Percentiles rank a stretch among this genome's conserved stretches.
phyloP scores from a whole-genome alignment of 352 stramenopile genomes.

The Pythium grandisporangium region DNA sequence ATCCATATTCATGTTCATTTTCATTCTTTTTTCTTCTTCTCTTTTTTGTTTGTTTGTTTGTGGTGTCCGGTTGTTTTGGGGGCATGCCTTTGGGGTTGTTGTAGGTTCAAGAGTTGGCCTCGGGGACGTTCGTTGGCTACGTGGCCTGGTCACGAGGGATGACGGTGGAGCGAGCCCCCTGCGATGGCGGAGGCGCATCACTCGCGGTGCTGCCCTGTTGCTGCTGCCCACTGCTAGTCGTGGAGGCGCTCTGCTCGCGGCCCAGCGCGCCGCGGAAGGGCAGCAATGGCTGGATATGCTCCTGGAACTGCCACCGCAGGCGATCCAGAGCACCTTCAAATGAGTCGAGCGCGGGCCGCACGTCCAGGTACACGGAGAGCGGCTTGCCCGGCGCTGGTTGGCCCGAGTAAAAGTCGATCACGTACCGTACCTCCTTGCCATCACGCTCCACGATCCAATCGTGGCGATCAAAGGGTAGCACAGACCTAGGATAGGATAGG shows the following conservation, averaged over 20 bases:
- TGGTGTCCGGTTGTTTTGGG: too few species aligned
- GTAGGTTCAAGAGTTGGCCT: too few species aligned
- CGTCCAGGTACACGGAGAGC: constrained; percentile 94
- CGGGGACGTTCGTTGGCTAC: too few species aligned
- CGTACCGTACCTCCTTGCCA: constrained; percentile 92
- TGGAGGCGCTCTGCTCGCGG: too few species aligned
- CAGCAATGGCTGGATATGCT: constrained; percentile 61
- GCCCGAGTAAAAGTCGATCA: constrained; percentile 99
- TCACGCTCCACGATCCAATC: constrained; percentile 95
- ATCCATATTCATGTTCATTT: too few species aligned
- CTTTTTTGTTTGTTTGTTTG: too few species aligned
- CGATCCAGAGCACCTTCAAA: constrained; percentile 68
- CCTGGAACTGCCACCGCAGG: constrained; percentile 71
- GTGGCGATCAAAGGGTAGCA: constrained; percentile 96
- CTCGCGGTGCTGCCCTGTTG: neutral
- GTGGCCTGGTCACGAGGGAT: constrained; percentile 12
- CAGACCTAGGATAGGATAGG: too few species aligned
- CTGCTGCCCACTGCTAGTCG: too few species aligned
- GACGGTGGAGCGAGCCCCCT: constrained; percentile 19
- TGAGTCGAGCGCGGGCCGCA: constrained; percentile 93
- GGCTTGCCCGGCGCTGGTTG: constrained; percentile 67
- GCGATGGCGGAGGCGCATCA: constrained; percentile 1
- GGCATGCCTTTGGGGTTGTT: too few species aligned
- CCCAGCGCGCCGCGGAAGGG: constrained; percentile 52
- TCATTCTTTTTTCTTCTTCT: too few species aligned